Evolutionary conservation across 2,329 filamentous ascomycete species (phyloP), one percentile per base, ranked within the genome.

Genomic region (Pseudogymnoascus sp.): DNA sequence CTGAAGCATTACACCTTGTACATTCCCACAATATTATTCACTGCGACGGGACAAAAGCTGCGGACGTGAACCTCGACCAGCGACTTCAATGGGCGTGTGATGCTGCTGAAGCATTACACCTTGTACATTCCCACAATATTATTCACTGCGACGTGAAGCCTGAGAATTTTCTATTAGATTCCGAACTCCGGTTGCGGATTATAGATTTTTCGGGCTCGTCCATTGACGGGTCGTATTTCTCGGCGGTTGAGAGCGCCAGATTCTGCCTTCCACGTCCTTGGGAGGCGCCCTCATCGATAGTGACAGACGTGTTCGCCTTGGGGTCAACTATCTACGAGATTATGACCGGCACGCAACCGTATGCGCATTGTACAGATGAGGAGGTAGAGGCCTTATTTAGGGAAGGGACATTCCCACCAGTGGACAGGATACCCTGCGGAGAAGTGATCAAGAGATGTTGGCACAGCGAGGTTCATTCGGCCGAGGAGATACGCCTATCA

Each of bases 201-300:
- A 61, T 61, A 49, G 60, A 61, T 33, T 61, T 61, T 61, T 42
- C 23, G 38, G 60, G 61, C 49, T 62, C 61, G 19, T 62, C 61
- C 2, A 23, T 62, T 16, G 36, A 62, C 30, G 61, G 61, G 23
- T 60, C 61, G 8, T 35, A 35, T 35, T 35, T 35, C 33, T 35
- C 33, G 33, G 33, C 33, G 33, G 33, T 35, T 35, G 33, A 35
- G 33, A 35, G 33, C 33, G 33, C 33, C 33, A 35, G 33, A 35
- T 35, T 35, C 33, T 35, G 33, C 33, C 33, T 35, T 35, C 33
- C 33, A 35, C 33, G 33, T 35, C 33, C 33, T 35, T 35, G 33
- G 33, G 33, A 35, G 33, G 33, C 33, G 5, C 33, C 33, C 33
- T 35, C 33, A 35, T 35, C 33, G 33, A 38, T 38, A 38, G 36